Conservation (phyloP, 2,329 filamentous ascomycete species). For the Cadophora luteo-olivacea region DNA sequence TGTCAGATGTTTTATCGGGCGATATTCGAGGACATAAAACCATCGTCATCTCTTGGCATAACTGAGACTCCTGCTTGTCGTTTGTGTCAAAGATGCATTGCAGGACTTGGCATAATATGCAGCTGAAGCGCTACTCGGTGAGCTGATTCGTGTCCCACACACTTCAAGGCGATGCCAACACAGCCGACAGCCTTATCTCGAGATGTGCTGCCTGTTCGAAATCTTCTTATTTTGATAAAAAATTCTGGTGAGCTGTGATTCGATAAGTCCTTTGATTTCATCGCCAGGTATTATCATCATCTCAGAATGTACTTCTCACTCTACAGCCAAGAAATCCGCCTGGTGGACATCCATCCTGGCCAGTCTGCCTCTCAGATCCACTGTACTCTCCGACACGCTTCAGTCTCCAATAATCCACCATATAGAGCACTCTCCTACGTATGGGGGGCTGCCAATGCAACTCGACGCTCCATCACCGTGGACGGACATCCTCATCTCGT, state of each 20-base stretch:
- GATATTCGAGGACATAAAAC: too few relatives aligned
- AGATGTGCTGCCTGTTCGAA: too few relatives aligned
- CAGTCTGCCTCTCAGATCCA: background rate
- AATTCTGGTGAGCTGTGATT: too few relatives aligned
- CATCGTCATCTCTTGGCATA: too few relatives aligned
- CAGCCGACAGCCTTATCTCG: background rate
- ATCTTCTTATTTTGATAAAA: too few relatives aligned
- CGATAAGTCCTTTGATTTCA: too few relatives aligned
- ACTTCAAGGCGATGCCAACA: background rate
- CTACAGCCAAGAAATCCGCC: background rate
- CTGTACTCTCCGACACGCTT: conserved; percentile 5
- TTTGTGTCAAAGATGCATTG: background rate
- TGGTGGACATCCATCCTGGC: conserved; percentile 8
- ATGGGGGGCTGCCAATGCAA: conserved; percentile 17
- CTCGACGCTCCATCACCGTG: conserved; percentile 9
- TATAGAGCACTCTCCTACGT: conserved; percentile 29
- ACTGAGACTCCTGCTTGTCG: background rate
- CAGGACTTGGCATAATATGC: background rate
- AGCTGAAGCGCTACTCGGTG: background rate
- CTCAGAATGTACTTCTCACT: background rate
- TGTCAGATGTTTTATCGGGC: too few relatives aligned
- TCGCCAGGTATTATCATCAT: background rate
- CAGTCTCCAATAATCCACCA: background rate
- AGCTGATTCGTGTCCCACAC: background rate
- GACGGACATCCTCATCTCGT: conserved; percentile 11